Base-by-base conservation (phyloP, 345 rosid species). In the Hirschfeldia incana region DNA sequence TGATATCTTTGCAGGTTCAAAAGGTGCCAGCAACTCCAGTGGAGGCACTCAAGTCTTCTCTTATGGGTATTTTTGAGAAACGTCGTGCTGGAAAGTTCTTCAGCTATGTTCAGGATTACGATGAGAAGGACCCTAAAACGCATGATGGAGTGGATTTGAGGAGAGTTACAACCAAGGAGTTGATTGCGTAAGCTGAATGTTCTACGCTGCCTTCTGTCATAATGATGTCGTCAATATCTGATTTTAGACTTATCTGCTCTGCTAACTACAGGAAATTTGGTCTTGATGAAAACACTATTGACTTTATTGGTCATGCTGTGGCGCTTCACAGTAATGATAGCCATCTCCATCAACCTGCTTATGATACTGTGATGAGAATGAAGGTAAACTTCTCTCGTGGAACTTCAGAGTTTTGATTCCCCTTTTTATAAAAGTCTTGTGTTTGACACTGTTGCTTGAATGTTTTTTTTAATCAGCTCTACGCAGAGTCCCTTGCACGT, bases 21-120 rank as follows among this genome's bases (percentile, higher is more conserved):
- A 95, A 93, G 79, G 99, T 95, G 79, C 99, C 99, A 17, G 92
- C 98, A 70, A 95, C 89, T 81, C 98, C 90, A 74, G 85, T 91
- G 91, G 99, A 95, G 78, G 98, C 99, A 0, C 88, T 95, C 42
- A 92, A 89, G 81, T 93, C 99, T 81, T 92, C 99, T 63, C 89
- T 95, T 39, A 95, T 93, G 99, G 99, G 99, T 76, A 79, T 95
- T 74, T 95, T 95, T 83, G 99, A 95, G 79, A 95, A 95, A 85
- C 97, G 94, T n/a, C 92, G 97, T 28, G 95, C 97, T 63, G 90
- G 97, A 37, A 95, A 95, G 83, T 92, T 93, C 82, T 88, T 95
- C 85, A 80, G 89, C 21, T 93, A 86, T 64, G 99, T 93, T 85
- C 99, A 95, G 76, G 91, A 90, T 44, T 95, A 91, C 57, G 78